Evolutionary conservation across 495 filamentous ascomycete genomes (phyloP).

Genomic region (Podospora anserina): DNA sequence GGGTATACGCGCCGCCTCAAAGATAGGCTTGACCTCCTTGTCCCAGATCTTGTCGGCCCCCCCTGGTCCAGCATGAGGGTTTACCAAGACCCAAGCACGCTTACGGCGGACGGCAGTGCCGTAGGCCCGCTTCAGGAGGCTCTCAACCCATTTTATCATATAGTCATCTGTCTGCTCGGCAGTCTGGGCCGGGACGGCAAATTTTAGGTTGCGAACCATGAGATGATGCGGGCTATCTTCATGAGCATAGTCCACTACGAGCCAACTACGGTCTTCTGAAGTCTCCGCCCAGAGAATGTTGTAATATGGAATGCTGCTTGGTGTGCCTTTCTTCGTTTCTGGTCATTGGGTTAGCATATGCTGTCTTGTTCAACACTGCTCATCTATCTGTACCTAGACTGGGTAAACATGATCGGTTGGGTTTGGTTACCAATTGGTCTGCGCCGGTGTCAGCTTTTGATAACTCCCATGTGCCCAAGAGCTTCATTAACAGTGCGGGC

Average conservation of each 20-base stretch:
- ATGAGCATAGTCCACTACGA: conserved; percentile 74
- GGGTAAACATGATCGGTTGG: conserved; percentile 22
- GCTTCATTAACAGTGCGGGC: not conserved
- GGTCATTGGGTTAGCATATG: not conserved
- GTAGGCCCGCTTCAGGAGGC: conserved; percentile 68
- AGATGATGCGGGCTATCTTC: conserved; percentile 22
- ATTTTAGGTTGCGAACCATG: conserved; percentile 24
- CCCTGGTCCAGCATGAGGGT: conserved; percentile 85
- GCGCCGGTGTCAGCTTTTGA: conserved; percentile 7
- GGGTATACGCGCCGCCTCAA: conserved; percentile 75
- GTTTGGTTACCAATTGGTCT: conserved; percentile 24
- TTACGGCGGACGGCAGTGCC: conserved; percentile 61
- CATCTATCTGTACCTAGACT: conserved; percentile 19
- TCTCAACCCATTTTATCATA: conserved; percentile 58
- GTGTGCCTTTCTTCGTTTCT: conserved; percentile 12
- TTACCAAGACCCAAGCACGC: conserved; percentile 82
- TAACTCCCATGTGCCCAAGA: not conserved
- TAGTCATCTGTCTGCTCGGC: conserved; percentile 41
- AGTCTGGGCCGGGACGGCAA: conserved; percentile 20
- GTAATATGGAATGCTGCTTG: conserved; percentile 62
- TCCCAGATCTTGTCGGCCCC: conserved; percentile 70
- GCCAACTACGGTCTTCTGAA: conserved; percentile 48
- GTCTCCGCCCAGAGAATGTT: conserved; percentile 80
- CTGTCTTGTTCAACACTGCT: conserved; percentile 8
- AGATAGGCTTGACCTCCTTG: conserved; percentile 73